Percentiles rank a stretch among this genome's conserved stretches.
These are phyloP conservation scores for Xenoacremonium recifei DNA, from an alignment of 2,329 filamentous ascomycete species.

Conservation along the genomic window DNA sequence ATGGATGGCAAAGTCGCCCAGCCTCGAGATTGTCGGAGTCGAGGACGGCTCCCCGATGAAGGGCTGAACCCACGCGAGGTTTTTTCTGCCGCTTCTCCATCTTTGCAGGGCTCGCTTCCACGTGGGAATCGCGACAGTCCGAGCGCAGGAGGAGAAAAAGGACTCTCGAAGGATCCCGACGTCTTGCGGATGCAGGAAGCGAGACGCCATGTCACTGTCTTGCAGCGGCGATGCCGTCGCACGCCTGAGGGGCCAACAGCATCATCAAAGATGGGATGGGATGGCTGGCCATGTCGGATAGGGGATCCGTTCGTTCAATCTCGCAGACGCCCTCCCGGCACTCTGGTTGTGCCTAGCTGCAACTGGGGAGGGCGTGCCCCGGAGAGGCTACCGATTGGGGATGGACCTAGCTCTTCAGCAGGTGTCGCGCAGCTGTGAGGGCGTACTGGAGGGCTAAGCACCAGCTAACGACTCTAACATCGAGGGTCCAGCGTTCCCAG, in stretches of 20 bases:
- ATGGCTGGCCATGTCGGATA: no score
- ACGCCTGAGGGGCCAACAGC: constrained; percentile 4
- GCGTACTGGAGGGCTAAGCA: background rate
- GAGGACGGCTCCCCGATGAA: background rate
- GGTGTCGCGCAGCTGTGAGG: background rate
- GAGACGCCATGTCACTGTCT: background rate
- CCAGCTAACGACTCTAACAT: background rate
- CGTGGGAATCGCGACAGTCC: no score
- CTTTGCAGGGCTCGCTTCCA: background rate
- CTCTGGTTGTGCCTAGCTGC: background rate
- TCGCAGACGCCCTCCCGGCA: no score
- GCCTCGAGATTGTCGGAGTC: background rate
- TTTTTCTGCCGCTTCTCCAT: background rate
- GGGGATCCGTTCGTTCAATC: no score
- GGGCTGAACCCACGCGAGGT: background rate
- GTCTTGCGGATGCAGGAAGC: constrained; percentile 1
- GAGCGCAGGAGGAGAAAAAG: no score
- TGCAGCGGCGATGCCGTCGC: constrained; percentile 3
- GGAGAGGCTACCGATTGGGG: background rate
- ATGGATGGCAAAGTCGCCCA: no score
- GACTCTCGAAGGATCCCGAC: background rate
- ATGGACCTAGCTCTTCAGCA: background rate
- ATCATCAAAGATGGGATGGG: background rate
- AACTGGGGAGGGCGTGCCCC: constrained; percentile 1
- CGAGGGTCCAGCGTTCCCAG: background rate